phyloP scores from a whole-genome alignment of 2,329 filamentous ascomycete species.

The Phaeophleospora eucalypticola region DNA sequence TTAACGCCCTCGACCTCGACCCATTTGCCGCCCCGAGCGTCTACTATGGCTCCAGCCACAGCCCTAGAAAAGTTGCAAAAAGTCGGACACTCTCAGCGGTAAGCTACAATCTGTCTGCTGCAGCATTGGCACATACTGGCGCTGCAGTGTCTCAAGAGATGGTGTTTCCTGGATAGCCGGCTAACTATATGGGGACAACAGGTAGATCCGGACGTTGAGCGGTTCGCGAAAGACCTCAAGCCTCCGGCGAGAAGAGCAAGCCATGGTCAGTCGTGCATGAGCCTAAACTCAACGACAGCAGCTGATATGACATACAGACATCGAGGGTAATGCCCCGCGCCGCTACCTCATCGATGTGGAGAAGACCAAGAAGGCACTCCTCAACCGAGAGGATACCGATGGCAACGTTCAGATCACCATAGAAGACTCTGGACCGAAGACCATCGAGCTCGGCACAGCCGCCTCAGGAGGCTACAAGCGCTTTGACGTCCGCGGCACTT shows the following conservation, averaged over 20 bases:
- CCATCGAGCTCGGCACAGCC: constrained; percentile 77
- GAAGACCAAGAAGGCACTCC: constrained; percentile 70
- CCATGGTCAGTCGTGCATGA: constrained; percentile 25
- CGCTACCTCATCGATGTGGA: constrained; percentile 87
- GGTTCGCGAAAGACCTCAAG: constrained; percentile 19
- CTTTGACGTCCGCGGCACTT: constrained; percentile 90
- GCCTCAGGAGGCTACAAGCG: constrained; percentile 80
- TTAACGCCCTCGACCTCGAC: constrained; percentile 41
- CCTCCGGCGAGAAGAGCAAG: constrained; percentile 28
- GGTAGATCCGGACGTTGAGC: constrained; percentile 21
- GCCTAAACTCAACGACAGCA: not conserved
- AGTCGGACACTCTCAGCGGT: constrained; percentile 55
- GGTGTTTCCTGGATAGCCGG: not conserved
- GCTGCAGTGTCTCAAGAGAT: constrained; percentile 5
- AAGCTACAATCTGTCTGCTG: constrained; percentile 32
- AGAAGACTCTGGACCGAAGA: constrained; percentile 91
- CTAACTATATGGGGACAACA: constrained; percentile 12
- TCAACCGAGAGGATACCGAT: constrained; percentile 87
- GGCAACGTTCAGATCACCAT: constrained; percentile 96
- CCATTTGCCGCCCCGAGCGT: constrained; percentile 55
- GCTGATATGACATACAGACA: constrained; percentile 54
- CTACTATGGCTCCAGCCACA: constrained; percentile 56
- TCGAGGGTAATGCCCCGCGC: constrained; percentile 63
- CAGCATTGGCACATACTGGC: no score
- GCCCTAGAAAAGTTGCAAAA: constrained; percentile 45